Conservation (phyloP, 2,329 filamentous ascomycete genomes). For the Cucurbitaria berberidis region DNA sequence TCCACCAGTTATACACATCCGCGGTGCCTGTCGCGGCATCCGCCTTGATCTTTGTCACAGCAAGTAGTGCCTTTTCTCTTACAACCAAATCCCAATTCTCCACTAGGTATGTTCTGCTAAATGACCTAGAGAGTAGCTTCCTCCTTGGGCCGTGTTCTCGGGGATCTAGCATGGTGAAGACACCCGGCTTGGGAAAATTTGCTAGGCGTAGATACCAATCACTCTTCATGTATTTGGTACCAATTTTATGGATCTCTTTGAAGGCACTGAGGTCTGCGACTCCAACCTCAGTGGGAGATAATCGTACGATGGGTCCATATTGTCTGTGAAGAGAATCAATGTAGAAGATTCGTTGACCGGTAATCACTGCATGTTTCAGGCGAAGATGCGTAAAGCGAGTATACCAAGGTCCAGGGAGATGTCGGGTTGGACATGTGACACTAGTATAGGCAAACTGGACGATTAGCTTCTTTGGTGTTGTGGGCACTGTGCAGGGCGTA, state of each 20-base stretch:
- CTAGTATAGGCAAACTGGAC: constrained; percentile 13
- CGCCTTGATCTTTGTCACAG: constrained; percentile 40
- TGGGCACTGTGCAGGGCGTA: background rate
- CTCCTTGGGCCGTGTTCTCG: constrained; percentile 44
- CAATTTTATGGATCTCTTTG: constrained; percentile 39
- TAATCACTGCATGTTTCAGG: constrained; percentile 47
- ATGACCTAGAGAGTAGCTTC: constrained; percentile 45
- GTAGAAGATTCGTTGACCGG: constrained; percentile 48
- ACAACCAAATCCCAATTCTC: constrained; percentile 49
- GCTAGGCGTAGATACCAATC: constrained; percentile 33
- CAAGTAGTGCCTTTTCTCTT: constrained; percentile 39
- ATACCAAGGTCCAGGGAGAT: constrained; percentile 40
- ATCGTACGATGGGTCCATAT: constrained; percentile 41
- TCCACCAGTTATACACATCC: constrained; percentile 49
- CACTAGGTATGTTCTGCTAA: constrained; percentile 44
- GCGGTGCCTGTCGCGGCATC: constrained; percentile 31
- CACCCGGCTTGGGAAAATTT: constrained; percentile 33
- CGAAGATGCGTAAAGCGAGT: constrained; percentile 43
- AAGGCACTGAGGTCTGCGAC: constrained; percentile 39
- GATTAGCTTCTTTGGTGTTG: background rate
- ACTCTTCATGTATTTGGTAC: constrained; percentile 37
- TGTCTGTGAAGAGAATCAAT: constrained; percentile 47
- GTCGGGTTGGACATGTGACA: constrained; percentile 35
- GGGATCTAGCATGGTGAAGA: constrained; percentile 49
- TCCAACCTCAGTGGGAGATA: constrained; percentile 39